Conservation (phyloP, 2,329 filamentous ascomycete genomes). For the Colletotrichum sp. region DNA sequence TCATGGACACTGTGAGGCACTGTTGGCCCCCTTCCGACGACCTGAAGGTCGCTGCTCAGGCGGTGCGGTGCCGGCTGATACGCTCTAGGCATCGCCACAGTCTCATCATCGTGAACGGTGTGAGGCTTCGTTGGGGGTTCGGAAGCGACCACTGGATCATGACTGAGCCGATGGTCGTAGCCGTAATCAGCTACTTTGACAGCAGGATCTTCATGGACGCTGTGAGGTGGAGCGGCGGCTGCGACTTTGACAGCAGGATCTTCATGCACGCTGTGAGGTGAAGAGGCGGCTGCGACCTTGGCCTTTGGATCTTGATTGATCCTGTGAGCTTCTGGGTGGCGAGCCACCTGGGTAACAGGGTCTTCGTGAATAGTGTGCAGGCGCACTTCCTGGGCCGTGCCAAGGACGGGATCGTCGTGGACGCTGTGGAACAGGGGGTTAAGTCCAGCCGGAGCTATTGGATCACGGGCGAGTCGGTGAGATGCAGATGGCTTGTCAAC, state of each 20-base stretch:
- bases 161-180: conserved; percentile 5
- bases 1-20: not conserved
- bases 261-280: not conserved
- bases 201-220: not conserved
- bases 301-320: not conserved
- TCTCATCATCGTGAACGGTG: not conserved
- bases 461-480: conserved; percentile 8
- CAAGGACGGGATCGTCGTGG: not conserved
- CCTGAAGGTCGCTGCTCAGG: not conserved
- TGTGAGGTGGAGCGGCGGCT: not conserved
- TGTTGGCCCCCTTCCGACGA: not conserved
- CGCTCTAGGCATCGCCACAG: not conserved
- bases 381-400: conserved; percentile 3
- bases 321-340: not conserved
- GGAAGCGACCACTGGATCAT: not conserved
- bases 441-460: not conserved
- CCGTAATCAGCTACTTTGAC: not conserved
- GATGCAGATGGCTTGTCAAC: not conserved
- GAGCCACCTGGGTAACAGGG: not conserved
- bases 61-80: not conserved
- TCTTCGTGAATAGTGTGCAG: conserved; percentile 4
- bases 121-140: not conserved
- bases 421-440: not conserved
- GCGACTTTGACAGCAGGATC: not conserved
- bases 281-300: not conserved